Evolutionary conservation across 2,329 filamentous ascomycete species (phyloP), one percentile per base, ranked within the genome.

Genomic region (Acarospora socialis): DNA sequence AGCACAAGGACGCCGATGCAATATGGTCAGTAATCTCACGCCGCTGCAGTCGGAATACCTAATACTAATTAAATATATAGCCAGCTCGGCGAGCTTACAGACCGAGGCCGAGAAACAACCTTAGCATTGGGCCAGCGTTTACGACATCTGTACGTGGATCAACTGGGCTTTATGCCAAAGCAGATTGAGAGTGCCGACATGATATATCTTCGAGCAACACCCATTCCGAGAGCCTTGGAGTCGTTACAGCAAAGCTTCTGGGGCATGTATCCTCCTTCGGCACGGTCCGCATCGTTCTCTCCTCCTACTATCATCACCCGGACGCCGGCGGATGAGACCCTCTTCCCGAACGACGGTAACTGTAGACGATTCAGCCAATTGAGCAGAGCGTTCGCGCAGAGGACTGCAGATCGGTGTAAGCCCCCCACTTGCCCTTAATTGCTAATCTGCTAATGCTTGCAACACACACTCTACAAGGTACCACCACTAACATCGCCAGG

Each of bases 261-360:
- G 46, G 81, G 79, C 16, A 67, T 90, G 49, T 90, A 87, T 48
- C 81, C 81, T 0, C 43, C 61, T 8, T 54, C 53, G 16, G 53
- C 60, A 21, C 57, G 68, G 32, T 60, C 64, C 0, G 54, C 56
- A 14, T 51, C 59, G 33, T 71, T 81, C 38, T 64, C 69, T 1
- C 60, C 70, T 0, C 70, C 77, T 0, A 73, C 73, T 4, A 77
- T 84, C 41, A 57, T 83, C 30, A 68, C 67, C 7, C 67, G 80
- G 22, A 61, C 69, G 3, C 64, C 69, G 4, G 65, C 64, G 26
- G 77, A 86, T 46, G 81, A 90, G 59, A 87, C 79, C 0, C 65
- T 87, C 1, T 83, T 77, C 51, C 81, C 81, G 13, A 90, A 87
- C 52, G 79, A 83, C 44, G 61, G 65, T 37, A 75, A 70, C 47